These are phyloP conservation scores for Acarospora socialis DNA, from an alignment of 2,329 filamentous ascomycete species.

Conservation along the genomic window DNA sequence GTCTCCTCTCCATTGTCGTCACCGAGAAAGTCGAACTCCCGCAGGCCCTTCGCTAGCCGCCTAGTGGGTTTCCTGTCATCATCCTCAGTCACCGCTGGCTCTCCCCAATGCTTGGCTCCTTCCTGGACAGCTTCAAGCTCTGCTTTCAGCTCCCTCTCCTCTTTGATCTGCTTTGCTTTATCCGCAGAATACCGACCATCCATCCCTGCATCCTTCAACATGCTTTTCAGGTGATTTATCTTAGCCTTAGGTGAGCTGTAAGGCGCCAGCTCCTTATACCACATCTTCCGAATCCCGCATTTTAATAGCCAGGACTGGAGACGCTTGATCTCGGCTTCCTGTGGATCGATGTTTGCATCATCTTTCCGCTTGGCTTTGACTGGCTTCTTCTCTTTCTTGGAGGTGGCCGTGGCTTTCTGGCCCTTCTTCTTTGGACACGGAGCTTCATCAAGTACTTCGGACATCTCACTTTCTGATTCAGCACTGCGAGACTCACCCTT, in stretches of 20 bases:
- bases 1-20: constrained; percentile 56
- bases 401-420: constrained; percentile 11
- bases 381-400: constrained; percentile 17
- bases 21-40: constrained; percentile 45
- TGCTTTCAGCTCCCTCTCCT: constrained; percentile 65
- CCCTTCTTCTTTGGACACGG: constrained; percentile 36
- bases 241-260: constrained; percentile 63
- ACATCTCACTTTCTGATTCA: constrained; percentile 51
- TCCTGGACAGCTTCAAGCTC: constrained; percentile 77
- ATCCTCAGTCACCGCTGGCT: constrained; percentile 30
- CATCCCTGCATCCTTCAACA: constrained; percentile 77
- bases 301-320: constrained; percentile 76
- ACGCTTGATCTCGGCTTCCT: constrained; percentile 72
- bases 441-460: constrained; percentile 62
- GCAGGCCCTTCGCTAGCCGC: constrained; percentile 28
- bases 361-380: constrained; percentile 30
- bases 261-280: constrained; percentile 68
- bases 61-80: constrained; percentile 27
- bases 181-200: constrained; percentile 73
- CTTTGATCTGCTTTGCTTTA: constrained; percentile 75
- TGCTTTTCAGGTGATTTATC: constrained; percentile 62
- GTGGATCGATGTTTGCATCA: constrained; percentile 36
- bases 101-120: constrained; percentile 68
- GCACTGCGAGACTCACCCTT: constrained; percentile 31
- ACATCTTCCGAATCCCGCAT: constrained; percentile 85